Percentiles rank a stretch among this genome's conserved stretches.
Evolutionary conservation across 2,329 filamentous ascomycete species (phyloP).

Genomic region (Taxawa tesnikishii): DNA sequence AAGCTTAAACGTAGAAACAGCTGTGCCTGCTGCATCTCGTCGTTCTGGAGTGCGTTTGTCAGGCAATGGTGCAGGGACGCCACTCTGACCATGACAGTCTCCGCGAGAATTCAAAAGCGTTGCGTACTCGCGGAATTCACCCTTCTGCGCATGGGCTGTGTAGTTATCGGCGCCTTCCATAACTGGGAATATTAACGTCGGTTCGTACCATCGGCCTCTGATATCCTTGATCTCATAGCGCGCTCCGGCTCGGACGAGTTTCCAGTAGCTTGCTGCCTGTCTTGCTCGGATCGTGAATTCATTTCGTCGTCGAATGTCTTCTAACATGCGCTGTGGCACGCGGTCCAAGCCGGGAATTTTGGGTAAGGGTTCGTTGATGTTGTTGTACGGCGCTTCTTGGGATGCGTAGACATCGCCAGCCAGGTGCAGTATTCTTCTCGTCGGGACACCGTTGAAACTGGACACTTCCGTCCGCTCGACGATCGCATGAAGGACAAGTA

Average conservation of each 20-base stretch:
- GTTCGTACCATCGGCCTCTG: constrained; percentile 51
- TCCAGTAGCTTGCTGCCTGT: constrained; percentile 28
- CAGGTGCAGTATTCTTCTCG: constrained; percentile 23
- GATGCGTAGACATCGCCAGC: constrained; percentile 42
- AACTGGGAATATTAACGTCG: constrained; percentile 36
- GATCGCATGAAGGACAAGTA: constrained; percentile 31
- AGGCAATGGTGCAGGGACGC: too few relatives aligned
- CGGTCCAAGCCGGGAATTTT: constrained; percentile 23
- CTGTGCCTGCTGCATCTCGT: too few relatives aligned
- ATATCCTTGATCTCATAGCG: constrained; percentile 34
- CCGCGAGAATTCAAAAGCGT: too few relatives aligned
- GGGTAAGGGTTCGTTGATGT: constrained; percentile 11
- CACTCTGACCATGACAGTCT: too few relatives aligned
- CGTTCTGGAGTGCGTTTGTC: too few relatives aligned
- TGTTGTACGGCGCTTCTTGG: constrained; percentile 24
- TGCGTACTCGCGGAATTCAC: too few relatives aligned
- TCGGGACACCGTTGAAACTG: constrained; percentile 9
- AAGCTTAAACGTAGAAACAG: too few relatives aligned
- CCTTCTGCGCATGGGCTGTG: too few relatives aligned
- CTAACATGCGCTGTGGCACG: constrained; percentile 38
- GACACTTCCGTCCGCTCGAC: constrained; percentile 23
- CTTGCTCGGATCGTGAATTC: constrained; percentile 25
- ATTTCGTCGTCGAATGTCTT: constrained; percentile 39
- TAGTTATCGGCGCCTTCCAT: too few relatives aligned
- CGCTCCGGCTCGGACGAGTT: constrained; percentile 21